phyloP scores from a whole-genome alignment of 371 early-diverging fungal species.

The Syncephalastrum contaminatum region DNA sequence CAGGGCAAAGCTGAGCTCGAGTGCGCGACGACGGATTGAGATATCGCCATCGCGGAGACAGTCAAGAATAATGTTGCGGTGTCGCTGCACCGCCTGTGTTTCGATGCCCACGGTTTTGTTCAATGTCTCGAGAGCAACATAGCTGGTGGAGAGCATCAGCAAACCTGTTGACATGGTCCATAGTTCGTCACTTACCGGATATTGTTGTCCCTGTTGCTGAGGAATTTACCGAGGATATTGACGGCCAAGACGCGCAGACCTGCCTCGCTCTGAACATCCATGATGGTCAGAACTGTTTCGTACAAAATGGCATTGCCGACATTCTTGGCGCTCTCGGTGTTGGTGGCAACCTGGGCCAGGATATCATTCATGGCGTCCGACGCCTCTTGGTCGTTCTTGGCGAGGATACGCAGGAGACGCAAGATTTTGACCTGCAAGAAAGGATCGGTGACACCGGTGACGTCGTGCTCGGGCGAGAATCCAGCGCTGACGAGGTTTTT shows the following conservation, averaged over 20 bases:
- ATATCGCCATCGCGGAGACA: constrained; percentile 95
- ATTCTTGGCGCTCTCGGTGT: constrained; percentile 92
- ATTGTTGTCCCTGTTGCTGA: constrained; percentile 95
- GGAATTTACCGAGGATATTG: constrained; percentile 94
- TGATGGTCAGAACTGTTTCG: constrained; percentile 93
- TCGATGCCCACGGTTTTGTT: constrained; percentile 88
- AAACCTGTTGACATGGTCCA: background rate
- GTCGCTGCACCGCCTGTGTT: constrained; percentile 94
- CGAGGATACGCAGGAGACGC: constrained; percentile 85
- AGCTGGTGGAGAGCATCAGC: constrained; percentile 44
- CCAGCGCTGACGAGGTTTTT: constrained; percentile 86
- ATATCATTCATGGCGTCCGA: constrained; percentile 96
- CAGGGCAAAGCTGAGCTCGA: constrained; percentile 94
- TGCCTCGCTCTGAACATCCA: constrained; percentile 91
- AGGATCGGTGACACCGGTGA: constrained; percentile 94
- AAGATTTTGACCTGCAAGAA: constrained; percentile 96
- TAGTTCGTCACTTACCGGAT: constrained; percentile 63
- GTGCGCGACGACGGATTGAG: constrained; percentile 94
- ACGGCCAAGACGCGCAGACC: constrained; percentile 93
- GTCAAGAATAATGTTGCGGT: constrained; percentile 93
- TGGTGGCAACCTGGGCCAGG: constrained; percentile 95
- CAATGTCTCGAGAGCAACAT: constrained; percentile 94
- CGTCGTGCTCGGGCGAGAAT: constrained; percentile 95
- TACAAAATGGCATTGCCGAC: constrained; percentile 97
- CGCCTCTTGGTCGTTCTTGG: constrained; percentile 81